Evolutionary conservation across 2,329 filamentous ascomycete genomes (phyloP), one percentile per base, ranked within the genome.

Genomic region (Xylaria sp.): DNA sequence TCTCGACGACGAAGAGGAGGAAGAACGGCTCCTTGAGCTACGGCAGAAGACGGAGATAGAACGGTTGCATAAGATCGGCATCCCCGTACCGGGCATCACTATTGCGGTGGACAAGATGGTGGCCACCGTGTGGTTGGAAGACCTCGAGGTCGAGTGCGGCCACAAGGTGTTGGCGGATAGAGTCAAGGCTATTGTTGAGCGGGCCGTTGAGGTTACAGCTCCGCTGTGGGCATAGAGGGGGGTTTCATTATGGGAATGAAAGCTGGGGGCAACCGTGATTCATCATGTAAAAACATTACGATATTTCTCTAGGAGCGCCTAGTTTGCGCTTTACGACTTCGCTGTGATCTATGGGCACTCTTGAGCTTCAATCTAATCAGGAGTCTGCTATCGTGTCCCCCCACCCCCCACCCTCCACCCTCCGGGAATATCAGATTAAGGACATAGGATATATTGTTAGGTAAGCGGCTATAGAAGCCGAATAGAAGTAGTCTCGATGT

Each of bases 51-150:
- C 80, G 7, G 94, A 97, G 76, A 81, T 97, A 15, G 88, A 91
- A 63, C 83, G 94, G 14, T 81, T 97, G 50, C 92, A 96, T 72
- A 88, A 87, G 65, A 80, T 96, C 21, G 94, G 94, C 2, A 94
- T 98, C 33, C 93, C 94, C 0, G 92, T 97, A 0, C 95, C 95
- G 0, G 95, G 94, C 0, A 83, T 99, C 15, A 87, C 90, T 65
- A 92, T 99, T 77, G 89, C 86, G 71, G 90, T 97, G 3, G 94
- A 98, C 71, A 95, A 92, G 79, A 89, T 93, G 78, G 83, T 90
- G 56, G 95, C 94, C 6, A 91, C 87, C 65, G 89, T 99, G 6
- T 98, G 94, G 94, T 80, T 99, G 40, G 95, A 98, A 82, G 88
- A 91, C 69, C 78, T 98, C 46, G 92, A 96, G 70, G 91, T 99